A percentile compares a stretch with the other conserved stretches of the same genome.
These are phyloP conservation scores for Dendrobium huoshanense DNA, from an alignment of 106 monocot genomes.

Conservation along the genomic window DNA sequence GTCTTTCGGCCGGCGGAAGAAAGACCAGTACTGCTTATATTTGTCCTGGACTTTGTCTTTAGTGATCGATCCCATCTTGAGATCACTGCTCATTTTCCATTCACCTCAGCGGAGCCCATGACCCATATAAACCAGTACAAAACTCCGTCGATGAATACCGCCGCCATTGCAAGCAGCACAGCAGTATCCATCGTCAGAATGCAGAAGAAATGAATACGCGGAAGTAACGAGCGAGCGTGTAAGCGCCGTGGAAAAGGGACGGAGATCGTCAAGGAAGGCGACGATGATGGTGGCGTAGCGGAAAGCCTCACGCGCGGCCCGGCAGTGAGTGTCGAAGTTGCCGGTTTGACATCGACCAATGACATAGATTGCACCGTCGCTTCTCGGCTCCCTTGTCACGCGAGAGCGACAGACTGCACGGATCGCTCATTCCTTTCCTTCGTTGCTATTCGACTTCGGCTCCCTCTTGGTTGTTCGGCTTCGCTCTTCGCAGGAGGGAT, in stretches of 20 bases:
- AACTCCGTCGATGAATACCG: constrained; percentile 8
- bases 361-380: not conserved
- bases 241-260: not conserved
- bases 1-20: constrained; percentile 67
- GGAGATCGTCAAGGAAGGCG: constrained; percentile 20
- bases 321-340: constrained; percentile 18
- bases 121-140: constrained; percentile 81
- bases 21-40: constrained; percentile 76
- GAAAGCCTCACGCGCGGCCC: constrained; percentile 22
- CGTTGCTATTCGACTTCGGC: no score
- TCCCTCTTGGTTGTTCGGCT: no score
- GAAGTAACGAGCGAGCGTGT: not conserved
- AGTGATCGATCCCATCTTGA: constrained; percentile 62
- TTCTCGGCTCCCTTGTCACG: no score
- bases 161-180: constrained; percentile 12
- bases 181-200: constrained; percentile 12
- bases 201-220: not conserved
- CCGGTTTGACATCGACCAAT: not conserved
- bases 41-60: constrained; percentile 50
- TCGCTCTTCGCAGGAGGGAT: no score
- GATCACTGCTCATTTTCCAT: constrained; percentile 68
- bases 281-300: constrained; percentile 16
- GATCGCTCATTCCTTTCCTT: no score
- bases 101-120: constrained; percentile 68
- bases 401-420: no score